These are phyloP conservation scores for Barnettozyma vustinii DNA, from an alignment of 805 yeast genomes.

Conservation along the genomic window DNA sequence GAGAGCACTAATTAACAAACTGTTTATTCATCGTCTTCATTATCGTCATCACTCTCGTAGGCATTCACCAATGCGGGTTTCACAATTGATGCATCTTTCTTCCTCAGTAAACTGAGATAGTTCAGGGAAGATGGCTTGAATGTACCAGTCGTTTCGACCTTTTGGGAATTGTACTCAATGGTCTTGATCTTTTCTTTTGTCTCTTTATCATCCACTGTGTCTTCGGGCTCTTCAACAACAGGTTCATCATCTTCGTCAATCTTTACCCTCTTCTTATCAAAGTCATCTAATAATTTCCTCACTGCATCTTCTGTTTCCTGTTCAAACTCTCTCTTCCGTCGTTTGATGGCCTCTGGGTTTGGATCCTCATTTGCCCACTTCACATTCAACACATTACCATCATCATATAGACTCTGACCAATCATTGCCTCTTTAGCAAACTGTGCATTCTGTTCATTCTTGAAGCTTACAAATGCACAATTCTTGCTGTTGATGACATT, in stretches of 20 bases:
- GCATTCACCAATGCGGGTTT: constrained; percentile 1
- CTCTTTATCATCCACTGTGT: constrained; percentile 22
- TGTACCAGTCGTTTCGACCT: neutral
- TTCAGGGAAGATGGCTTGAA: constrained; percentile 2
- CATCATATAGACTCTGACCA: constrained; percentile 62
- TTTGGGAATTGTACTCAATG: neutral
- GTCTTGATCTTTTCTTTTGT: constrained; percentile 8
- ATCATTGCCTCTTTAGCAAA: constrained; percentile 96
- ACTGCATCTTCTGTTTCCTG: constrained; percentile 36
- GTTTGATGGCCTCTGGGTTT: constrained; percentile 51
- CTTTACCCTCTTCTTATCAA: constrained; percentile 18
- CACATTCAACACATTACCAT: constrained; percentile 57
- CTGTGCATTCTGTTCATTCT: constrained; percentile 71
- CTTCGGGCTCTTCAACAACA: constrained; percentile 24
- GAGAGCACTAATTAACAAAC: neutral
- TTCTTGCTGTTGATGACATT: constrained; percentile 55
- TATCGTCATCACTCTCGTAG: constrained; percentile 8
- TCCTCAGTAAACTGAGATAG: constrained; percentile 2
- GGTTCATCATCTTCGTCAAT: constrained; percentile 7
- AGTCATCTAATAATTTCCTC: constrained; percentile 32
- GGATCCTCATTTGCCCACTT: constrained; percentile 93
- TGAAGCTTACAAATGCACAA: constrained; percentile 75
- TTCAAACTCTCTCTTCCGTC: constrained; percentile 34
- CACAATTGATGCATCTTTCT: neutral
- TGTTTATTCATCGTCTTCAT: neutral